Evolutionary conservation across 2,329 filamentous ascomycete species (phyloP).

Genomic region (Alternaria alternata): DNA sequence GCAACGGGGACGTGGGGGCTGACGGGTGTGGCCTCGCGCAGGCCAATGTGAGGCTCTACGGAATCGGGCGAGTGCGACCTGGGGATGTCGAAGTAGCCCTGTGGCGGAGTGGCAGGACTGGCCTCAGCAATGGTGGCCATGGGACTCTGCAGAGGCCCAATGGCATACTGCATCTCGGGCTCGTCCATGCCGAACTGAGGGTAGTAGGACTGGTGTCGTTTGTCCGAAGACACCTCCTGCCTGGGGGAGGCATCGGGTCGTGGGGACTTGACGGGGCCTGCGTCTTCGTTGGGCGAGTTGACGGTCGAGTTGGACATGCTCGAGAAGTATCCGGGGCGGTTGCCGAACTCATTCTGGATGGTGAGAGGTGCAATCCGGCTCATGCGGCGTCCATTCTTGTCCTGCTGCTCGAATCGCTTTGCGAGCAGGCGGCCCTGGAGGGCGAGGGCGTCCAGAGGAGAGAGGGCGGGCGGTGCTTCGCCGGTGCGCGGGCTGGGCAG

Average conservation of each 20-base stretch:
- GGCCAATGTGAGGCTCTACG: slow-evolving; percentile 52
- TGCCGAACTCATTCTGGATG: slow-evolving; percentile 80
- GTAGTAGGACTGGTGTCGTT: slow-evolving; percentile 49
- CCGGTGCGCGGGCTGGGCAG: slow-evolving; percentile 60
- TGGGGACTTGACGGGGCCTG: slow-evolving; percentile 40
- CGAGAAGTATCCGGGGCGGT: slow-evolving; percentile 82
- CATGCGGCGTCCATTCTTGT: slow-evolving; percentile 76
- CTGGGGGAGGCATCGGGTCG: slow-evolving; percentile 37
- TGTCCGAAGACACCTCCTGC: slow-evolving; percentile 30
- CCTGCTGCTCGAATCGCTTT: slow-evolving; percentile 81
- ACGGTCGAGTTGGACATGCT: slow-evolving; percentile 66
- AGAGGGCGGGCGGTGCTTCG: slow-evolving; percentile 83
- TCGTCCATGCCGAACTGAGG: slow-evolving; percentile 47
- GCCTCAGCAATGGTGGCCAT: slow-evolving; percentile 49
- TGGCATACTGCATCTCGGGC: slow-evolving; percentile 34
- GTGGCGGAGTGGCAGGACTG: slow-evolving; percentile 31
- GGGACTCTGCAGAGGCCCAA: slow-evolving; percentile 39
- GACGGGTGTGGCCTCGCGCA: slow-evolving; percentile 56
- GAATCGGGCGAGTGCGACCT: slow-evolving; percentile 57
- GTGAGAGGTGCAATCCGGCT: slow-evolving; percentile 86
- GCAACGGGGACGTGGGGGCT: slow-evolving; percentile 43
- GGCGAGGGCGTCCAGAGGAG: slow-evolving; percentile 93
- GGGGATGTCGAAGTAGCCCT: slow-evolving; percentile 58
- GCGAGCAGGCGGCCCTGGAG: slow-evolving; percentile 88
- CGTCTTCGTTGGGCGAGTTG: slow-evolving; percentile 63